Evolutionary conservation across 129 eudicot species (phyloP), one percentile per base, ranked within the genome.

Genomic region (Saussurea involucrata): DNA sequence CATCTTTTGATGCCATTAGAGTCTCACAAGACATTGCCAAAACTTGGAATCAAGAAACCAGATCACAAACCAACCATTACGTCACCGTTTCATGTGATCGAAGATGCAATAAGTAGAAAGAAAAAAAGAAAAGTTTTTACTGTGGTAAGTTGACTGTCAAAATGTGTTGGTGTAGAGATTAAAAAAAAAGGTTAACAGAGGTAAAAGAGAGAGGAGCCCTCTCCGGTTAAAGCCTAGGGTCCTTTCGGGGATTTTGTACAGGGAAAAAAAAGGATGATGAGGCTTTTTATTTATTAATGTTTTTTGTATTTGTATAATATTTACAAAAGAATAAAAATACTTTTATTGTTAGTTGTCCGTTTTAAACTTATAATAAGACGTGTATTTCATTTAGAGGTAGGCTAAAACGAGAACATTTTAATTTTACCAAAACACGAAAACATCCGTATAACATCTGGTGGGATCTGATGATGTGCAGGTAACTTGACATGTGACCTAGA

Each of bases 11-110:
- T 69, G 98, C 97, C 60, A 73, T 85, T 37, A 87, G 81, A 86
- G 96, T 94, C 15, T 85, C 98, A 34, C 78, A 89, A 68, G 98
- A 94, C 42, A 94, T 94, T 77, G 96, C 87, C 2, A 66, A 78
- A 60, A 82, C 86, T 25, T 94, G 98, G 98, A 88, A 86, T 70
- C 82, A 89, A 87, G 98, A 91, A 86, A 88, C 88, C 1, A 80
- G 66, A 75, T 71, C 83, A 63, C 90, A 88, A 21, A 88, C 76
- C 17, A 86, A 82, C 74, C 93, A 88, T 81, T 82, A 86, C 60
- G 92, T 86, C 10, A 77, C 81, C 1, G 81, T 87, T 25, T 83
- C 85, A 3, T 84, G 93, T 40, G 87, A 88, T 58, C 77, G 86
- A 37, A 85, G 88, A 85, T 83, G 88, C 83, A 87, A 90, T 18